These are phyloP conservation scores for Cyberlindnera veronae DNA, from an alignment of 805 yeast species.

Conservation along the genomic window DNA sequence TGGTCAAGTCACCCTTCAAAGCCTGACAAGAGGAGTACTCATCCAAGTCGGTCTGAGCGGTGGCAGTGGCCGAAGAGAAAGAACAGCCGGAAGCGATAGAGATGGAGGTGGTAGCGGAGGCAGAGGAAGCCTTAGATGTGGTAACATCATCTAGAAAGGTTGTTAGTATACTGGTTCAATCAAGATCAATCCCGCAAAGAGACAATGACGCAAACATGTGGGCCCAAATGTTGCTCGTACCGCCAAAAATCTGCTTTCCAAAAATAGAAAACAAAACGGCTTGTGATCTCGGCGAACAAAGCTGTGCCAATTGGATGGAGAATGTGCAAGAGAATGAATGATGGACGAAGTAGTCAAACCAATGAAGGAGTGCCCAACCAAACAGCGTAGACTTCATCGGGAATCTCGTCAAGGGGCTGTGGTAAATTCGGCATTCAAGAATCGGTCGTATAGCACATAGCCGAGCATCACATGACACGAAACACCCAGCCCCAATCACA, in stretches of 20 bases:
- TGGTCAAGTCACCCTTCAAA: conserved; percentile 72
- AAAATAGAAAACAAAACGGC: too few relatives aligned
- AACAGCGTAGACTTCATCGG: too few relatives aligned
- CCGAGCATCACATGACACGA: not conserved
- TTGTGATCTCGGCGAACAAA: too few relatives aligned
- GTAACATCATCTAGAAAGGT: conserved; percentile 28
- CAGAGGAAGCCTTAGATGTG: conserved; percentile 52
- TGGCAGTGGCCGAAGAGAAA: conserved; percentile 64
- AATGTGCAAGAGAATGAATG: too few relatives aligned
- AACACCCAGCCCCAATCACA: too few relatives aligned
- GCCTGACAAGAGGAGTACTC: conserved; percentile 68
- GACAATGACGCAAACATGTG: not conserved
- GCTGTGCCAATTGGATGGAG: too few relatives aligned
- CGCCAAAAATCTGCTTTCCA: too few relatives aligned
- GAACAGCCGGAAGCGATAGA: conserved; percentile 61
- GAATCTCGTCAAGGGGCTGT: too few relatives aligned
- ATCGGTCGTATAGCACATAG: not conserved
- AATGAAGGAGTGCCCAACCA: too few relatives aligned
- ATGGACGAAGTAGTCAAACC: too few relatives aligned
- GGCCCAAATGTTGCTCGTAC: too few relatives aligned
- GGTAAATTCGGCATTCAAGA: too few relatives aligned
- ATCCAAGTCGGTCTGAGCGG: conserved; percentile 78
- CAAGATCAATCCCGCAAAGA: not conserved
- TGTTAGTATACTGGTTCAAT: conserved; percentile 9
- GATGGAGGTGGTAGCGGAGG: conserved; percentile 46